These are phyloP conservation scores for Geotrichum carabidarum DNA, from an alignment of 1,139 yeast genomes.

Conservation along the genomic window DNA sequence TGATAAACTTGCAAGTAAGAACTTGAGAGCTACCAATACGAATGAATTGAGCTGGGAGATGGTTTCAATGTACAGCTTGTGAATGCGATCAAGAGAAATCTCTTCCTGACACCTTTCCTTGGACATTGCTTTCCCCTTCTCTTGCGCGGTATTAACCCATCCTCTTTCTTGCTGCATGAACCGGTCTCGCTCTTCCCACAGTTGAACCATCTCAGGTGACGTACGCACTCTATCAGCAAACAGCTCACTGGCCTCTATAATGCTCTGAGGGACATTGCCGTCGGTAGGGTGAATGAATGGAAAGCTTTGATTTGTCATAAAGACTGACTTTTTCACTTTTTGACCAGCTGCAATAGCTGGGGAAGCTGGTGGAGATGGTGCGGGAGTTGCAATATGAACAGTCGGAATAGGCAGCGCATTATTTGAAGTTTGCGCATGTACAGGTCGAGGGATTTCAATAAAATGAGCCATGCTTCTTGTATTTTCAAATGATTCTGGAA, in stretches of 20 bases:
- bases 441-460: conserved; percentile 56
- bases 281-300: conserved; percentile 71
- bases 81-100: conserved; percentile 55
- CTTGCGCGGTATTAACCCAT: conserved; percentile 34
- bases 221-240: conserved; percentile 59
- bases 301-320: conserved; percentile 71
- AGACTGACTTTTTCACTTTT: conserved; percentile 59
- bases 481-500: conserved; percentile 47
- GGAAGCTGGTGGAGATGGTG: conserved; percentile 74
- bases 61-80: conserved; percentile 50
- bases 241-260: conserved; percentile 69
- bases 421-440: conserved; percentile 50
- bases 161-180: conserved; percentile 80
- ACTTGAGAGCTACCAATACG: conserved; percentile 57
- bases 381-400: conserved; percentile 81
- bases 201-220: conserved; percentile 59
- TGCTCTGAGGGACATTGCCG: conserved; percentile 59
- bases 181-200: conserved; percentile 63
- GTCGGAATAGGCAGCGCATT: conserved; percentile 57
- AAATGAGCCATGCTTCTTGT: conserved; percentile 39
- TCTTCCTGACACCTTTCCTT: conserved; percentile 29
- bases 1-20: conserved; percentile 46
- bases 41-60: conserved; percentile 57
- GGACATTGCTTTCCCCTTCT: conserved; percentile 15
- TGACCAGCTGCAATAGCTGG: conserved; percentile 52